phyloP scores from a whole-genome alignment of 2,329 filamentous ascomycete genomes.

The Thielaviopsis euricoi region DNA sequence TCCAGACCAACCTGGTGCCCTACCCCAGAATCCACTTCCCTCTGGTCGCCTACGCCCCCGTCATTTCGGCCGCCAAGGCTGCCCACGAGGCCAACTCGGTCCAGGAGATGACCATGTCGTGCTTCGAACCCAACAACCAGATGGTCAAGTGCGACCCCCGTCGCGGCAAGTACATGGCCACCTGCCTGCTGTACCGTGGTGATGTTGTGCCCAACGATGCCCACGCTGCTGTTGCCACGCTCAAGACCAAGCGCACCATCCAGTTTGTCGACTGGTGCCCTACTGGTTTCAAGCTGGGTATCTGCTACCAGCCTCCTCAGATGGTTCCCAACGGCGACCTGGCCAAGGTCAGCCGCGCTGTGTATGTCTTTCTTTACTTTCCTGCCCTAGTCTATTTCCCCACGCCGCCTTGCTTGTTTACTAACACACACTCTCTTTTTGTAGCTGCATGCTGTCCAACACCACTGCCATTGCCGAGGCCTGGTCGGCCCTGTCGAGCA shows the following conservation, averaged over 20 bases:
- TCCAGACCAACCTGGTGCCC: conserved; percentile 98
- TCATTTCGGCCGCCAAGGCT: conserved; percentile 89
- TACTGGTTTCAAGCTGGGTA: conserved; percentile 99
- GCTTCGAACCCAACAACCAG: conserved; percentile 99
- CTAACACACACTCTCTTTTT: conserved; percentile 13
- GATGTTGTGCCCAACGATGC: conserved; percentile 96
- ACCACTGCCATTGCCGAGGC: conserved; percentile 97
- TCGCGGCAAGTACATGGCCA: conserved; percentile 99
- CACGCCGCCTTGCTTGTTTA: conserved; percentile 6
- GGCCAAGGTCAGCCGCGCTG: conserved; percentile 93
- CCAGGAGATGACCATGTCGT: conserved; percentile 95
- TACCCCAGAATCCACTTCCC: conserved; percentile 99
- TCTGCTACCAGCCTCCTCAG: conserved; percentile 97
- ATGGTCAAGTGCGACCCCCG: conserved; percentile 99
- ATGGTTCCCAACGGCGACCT: conserved; percentile 93
- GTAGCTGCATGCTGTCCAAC: conserved; percentile 93
- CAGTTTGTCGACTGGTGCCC: conserved; percentile 99
- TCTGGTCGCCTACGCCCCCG: conserved; percentile 86
- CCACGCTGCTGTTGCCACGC: conserved; percentile 77
- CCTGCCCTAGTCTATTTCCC: background rate
- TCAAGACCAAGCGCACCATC: conserved; percentile 99
- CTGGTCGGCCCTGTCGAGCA: conserved; percentile 88
- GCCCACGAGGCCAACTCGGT: conserved; percentile 97
- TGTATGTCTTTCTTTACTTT: conserved; percentile 45
- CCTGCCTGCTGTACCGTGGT: conserved; percentile 92